Conservation (phyloP, 257 asterid genomes). For the Solanum infundibuliforme region DNA sequence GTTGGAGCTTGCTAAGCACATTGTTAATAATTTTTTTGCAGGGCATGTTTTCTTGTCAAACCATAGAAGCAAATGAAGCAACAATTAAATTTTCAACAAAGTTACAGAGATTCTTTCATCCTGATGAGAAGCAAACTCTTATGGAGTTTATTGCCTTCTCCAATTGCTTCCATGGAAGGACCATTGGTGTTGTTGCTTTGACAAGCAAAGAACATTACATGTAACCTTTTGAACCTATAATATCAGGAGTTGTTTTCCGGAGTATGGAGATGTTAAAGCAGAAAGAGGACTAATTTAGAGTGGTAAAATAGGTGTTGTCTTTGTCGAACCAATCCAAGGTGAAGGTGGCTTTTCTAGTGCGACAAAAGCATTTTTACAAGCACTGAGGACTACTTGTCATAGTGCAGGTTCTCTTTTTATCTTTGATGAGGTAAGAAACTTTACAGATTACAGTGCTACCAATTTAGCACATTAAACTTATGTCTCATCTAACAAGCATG, state of each 20-base stretch:
- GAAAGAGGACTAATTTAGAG: conserved; percentile 46
- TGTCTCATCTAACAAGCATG: no score
- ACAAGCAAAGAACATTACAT: conserved; percentile 81
- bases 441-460: no score
- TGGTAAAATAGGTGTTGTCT: conserved; percentile 76
- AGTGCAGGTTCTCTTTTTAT: no score
- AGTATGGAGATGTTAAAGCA: conserved; percentile 61
- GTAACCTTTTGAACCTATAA: conserved; percentile 72
- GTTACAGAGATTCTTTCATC: conserved; percentile 46
- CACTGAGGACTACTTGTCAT: background rate
- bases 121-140: conserved; percentile 45
- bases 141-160: conserved; percentile 62
- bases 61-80: background rate
- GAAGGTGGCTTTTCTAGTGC: conserved; percentile 88
- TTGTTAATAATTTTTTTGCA: conserved; percentile 65
- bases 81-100: conserved; percentile 82
- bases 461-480: no score
- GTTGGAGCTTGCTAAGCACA: conserved; percentile 81
- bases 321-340: conserved; percentile 92
- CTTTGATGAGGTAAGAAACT: no score
- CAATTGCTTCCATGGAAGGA: conserved; percentile 78
- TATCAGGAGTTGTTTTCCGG: conserved; percentile 83
- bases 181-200: conserved; percentile 84
- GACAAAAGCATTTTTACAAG: conserved; percentile 47
- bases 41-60: conserved; percentile 33